Evolutionary conservation across 106 monocot species (phyloP).

Genomic region (Ottelia alismoides): DNA sequence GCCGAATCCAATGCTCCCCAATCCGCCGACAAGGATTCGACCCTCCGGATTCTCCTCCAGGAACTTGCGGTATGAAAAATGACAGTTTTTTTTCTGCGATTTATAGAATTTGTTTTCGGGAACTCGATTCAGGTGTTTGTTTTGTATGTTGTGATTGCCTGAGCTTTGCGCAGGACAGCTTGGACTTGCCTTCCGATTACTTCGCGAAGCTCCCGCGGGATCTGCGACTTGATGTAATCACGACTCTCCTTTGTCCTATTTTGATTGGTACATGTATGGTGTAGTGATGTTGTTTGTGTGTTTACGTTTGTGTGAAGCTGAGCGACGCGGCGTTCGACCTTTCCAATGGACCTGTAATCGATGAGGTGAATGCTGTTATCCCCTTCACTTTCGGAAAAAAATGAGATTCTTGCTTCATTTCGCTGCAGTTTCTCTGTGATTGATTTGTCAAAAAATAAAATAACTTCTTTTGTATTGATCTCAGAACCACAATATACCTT

Average conservation of each 20-base stretch:
- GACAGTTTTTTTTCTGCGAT: no score
- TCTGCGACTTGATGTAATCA: constrained; percentile 70
- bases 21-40: constrained; percentile 17
- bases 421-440: no score
- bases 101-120: not conserved
- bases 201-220: constrained; percentile 55
- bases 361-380: no score
- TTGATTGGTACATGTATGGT: not conserved
- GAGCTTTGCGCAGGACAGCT: constrained; percentile 32
- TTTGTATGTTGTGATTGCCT: not conserved
- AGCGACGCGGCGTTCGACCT: constrained; percentile 97
- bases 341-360: constrained; percentile 68
- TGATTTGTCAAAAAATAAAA: no score
- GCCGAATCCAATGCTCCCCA: constrained; percentile 43
- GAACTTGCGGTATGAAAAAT: constrained; percentile 77
- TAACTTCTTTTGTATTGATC: no score
- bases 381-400: no score
- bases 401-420: no score
- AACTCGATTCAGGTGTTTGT: not conserved
- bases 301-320: constrained; percentile 23
- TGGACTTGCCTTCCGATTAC: constrained; percentile 55
- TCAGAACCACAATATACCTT: no score
- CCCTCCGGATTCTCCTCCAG: constrained; percentile 44
- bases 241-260: not conserved
- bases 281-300: not conserved